phyloP scores from a whole-genome alignment of 2,329 filamentous ascomycete species.

The Nemania sp. region DNA sequence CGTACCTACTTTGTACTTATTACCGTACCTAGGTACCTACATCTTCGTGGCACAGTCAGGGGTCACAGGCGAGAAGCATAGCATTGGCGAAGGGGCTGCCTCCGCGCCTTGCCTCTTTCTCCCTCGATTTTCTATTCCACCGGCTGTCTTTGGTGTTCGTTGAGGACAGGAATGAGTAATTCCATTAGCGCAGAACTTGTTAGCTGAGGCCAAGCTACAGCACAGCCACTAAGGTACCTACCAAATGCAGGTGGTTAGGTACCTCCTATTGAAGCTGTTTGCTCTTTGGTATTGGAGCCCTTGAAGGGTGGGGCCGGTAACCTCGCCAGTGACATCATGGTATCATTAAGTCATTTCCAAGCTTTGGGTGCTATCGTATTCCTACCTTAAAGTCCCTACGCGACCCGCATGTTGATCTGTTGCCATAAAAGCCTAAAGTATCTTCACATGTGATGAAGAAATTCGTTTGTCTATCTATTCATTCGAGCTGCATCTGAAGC shows the following conservation, averaged over 20 bases:
- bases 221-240: conserved; percentile 9
- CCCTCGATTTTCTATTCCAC: not conserved
- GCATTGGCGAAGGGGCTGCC: not conserved
- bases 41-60: not conserved
- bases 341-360: not conserved
- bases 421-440: too few relatives aligned
- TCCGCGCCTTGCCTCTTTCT: not conserved
- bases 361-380: too few relatives aligned
- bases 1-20: not conserved
- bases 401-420: not conserved
- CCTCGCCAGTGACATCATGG: conserved; percentile 14
- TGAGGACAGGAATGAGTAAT: not conserved
- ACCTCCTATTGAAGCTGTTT: not conserved
- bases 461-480: too few relatives aligned
- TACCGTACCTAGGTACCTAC: not conserved
- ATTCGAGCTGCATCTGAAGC: too few relatives aligned
- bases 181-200: not conserved
- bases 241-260: too few relatives aligned
- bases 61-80: too few relatives aligned
- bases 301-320: not conserved
- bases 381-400: too few relatives aligned
- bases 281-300: not conserved
- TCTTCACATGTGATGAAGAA: too few relatives aligned
- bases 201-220: not conserved
- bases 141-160: not conserved